Evolutionary conservation across 1,284 basidiomycete genomes (phyloP).

Genomic region (Ustilago bromivora): DNA sequence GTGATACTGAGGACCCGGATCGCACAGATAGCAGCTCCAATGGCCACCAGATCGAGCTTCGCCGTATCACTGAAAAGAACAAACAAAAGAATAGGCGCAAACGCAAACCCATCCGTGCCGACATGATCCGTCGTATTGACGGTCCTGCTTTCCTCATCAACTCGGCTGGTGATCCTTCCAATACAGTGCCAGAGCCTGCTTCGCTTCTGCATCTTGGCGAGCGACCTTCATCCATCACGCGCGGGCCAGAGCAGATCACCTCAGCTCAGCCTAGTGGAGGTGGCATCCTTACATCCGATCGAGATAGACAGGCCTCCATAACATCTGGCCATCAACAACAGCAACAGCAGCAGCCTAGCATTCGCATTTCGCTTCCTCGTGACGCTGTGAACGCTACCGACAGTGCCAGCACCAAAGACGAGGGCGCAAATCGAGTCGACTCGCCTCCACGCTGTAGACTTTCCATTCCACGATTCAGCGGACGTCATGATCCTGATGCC

Average conservation of each 20-base stretch:
- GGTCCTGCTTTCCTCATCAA: constrained; percentile 68
- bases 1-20: constrained; percentile 37
- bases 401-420: neutral
- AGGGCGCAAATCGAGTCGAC: neutral
- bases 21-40: constrained; percentile 50
- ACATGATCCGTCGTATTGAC: constrained; percentile 67
- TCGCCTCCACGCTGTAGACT: constrained; percentile 20
- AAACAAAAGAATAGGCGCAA: constrained; percentile 49
- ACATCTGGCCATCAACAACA: constrained; percentile 11
- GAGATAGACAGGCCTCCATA: constrained; percentile 6
- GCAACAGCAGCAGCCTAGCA: constrained; percentile 28
- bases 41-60: constrained; percentile 39
- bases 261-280: constrained; percentile 21
- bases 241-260: constrained; percentile 16
- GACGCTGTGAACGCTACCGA: neutral
- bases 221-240: constrained; percentile 4
- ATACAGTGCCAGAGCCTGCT: constrained; percentile 36
- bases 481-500: constrained; percentile 36
- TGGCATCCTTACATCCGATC: constrained; percentile 28
- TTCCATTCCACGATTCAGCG: constrained; percentile 42
- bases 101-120: constrained; percentile 60
- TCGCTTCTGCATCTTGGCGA: neutral
- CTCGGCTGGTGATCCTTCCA: constrained; percentile 54
- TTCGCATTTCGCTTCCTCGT: constrained; percentile 44
- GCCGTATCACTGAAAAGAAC: constrained; percentile 37